Base-by-base conservation (phyloP, 495 filamentous ascomycete genomes). In the Neurospora hispaniola region DNA sequence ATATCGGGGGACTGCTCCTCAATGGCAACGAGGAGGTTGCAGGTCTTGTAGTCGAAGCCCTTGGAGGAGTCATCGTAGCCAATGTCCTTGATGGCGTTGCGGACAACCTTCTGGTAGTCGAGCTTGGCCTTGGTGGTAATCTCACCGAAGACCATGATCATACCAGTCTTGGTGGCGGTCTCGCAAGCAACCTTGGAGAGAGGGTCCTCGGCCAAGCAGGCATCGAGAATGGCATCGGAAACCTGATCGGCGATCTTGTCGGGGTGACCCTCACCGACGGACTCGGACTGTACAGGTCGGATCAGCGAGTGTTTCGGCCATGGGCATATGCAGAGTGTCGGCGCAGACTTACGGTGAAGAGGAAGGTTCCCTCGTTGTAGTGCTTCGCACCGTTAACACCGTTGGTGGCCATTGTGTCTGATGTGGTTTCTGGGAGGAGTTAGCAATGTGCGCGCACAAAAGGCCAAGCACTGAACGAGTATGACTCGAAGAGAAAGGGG, bases 21-120 rank as follows among this genome's bases (percentile, higher is more conserved):
- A 84, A 99, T 98, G 87, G 95, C 96, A 78, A 98, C 94, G 76
- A 98, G 88, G 78, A 99, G 90, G 87, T 98, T 98, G 88, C 92
- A 94, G 78, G 96, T 99, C 91, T 98, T 98, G 92, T 97, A 97
- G 86, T 99, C 96, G 87, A 99, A 99, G 62, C 96, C 96, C 89
- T 99, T 99, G 80, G 89, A 89, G 71, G 95, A 98, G 82, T 90
- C 88, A 86, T 99, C 96, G 82, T 98, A 99, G 76, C 96, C 96
- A 80, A 99, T 99, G 77, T 97, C 96, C 89, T 97, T 94, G 89
- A 99, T 95, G 80, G 95, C 89, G 77, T 87, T 85, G 84, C 96
- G 96, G 84, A 99, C 93, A 79, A 98, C 88, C 87, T 93, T 97
- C 85, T 99, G 96, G 90, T 97, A 99, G 88, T 99, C 96, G 76